phyloP scores from a whole-genome alignment of 352 stramenopile genomes.

The Globisporangium spinosum region DNA sequence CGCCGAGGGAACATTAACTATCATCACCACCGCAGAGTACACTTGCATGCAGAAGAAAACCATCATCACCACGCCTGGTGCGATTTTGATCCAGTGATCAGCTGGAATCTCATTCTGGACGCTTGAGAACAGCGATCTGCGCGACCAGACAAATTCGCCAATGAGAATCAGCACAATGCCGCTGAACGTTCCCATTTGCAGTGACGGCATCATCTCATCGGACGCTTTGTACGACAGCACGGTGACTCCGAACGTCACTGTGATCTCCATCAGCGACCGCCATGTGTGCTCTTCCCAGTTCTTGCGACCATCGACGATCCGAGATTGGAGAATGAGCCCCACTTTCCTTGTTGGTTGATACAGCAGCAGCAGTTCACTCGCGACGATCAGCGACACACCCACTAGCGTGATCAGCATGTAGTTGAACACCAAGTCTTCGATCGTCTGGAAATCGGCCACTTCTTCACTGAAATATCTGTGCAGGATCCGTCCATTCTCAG shows the following conservation, averaged over 20 bases:
- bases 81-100: constrained; percentile 79
- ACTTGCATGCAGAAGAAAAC: constrained; percentile 59
- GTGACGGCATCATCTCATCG: constrained; percentile 57
- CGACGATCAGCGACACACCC: constrained; percentile 68
- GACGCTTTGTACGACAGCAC: constrained; percentile 54
- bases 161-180: constrained; percentile 54
- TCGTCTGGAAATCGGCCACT: constrained; percentile 28
- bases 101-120: constrained; percentile 41
- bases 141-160: constrained; percentile 42
- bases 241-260: constrained; percentile 49
- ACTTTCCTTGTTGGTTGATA: constrained; percentile 56
- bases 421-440: constrained; percentile 64
- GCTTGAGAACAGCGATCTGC: constrained; percentile 22
- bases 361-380: constrained; percentile 69
- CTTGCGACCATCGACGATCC: constrained; percentile 59
- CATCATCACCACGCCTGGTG: constrained; percentile 61
- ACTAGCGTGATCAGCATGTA: constrained; percentile 75
- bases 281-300: constrained; percentile 63
- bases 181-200: constrained; percentile 70
- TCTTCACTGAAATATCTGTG: constrained; percentile 41
- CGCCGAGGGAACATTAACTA: constrained; percentile 38
- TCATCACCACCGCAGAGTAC: constrained; percentile 36
- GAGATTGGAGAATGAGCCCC: constrained; percentile 62
- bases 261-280: constrained; percentile 60
- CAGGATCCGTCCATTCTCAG: constrained; percentile 40